Evolutionary conservation across 2,329 filamentous ascomycete genomes (phyloP).

Genomic region (Monosporascus ibericus): DNA sequence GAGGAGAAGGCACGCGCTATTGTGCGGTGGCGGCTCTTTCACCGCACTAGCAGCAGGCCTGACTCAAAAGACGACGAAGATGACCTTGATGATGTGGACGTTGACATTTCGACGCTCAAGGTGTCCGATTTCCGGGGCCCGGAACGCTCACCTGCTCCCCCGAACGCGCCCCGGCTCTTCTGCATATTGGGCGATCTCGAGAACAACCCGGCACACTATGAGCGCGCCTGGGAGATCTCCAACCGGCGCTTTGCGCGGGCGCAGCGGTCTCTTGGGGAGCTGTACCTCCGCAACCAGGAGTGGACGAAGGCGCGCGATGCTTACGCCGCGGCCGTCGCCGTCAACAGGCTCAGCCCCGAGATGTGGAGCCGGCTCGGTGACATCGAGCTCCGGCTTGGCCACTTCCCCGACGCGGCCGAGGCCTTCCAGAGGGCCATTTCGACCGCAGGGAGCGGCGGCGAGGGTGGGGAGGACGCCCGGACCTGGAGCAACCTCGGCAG

Average conservation of each 20-base stretch:
- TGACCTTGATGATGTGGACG: conserved; percentile 45
- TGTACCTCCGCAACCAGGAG: conserved; percentile 63
- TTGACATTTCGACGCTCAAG: conserved; percentile 52
- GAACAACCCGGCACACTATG: conserved; percentile 66
- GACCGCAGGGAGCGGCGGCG: conserved; percentile 38
- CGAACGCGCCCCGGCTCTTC: conserved; percentile 80
- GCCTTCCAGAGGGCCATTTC: conserved; percentile 80
- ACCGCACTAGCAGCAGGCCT: conserved; percentile 42
- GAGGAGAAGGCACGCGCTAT: conserved; percentile 78
- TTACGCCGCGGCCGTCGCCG: conserved; percentile 69
- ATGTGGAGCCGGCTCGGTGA: conserved; percentile 91
- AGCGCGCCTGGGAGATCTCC: conserved; percentile 83
- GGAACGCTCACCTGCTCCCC: conserved; percentile 63
- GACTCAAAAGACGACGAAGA: conserved; percentile 17
- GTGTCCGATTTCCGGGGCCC: conserved; percentile 51
- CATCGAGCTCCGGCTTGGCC: conserved; percentile 69
- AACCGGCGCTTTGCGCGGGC: conserved; percentile 76
- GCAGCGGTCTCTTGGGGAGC: conserved; percentile 78
- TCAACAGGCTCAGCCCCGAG: conserved; percentile 75
- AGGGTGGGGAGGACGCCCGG: conserved; percentile 83
- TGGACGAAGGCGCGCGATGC: conserved; percentile 66
- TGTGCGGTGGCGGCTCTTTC: conserved; percentile 73
- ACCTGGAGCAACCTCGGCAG: conserved; percentile 94
- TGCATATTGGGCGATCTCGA: conserved; percentile 93
- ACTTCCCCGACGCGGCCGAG: conserved; percentile 73